These are phyloP conservation scores for Falciphora oryzae DNA, from an alignment of 2,329 filamentous ascomycete genomes.

Conservation along the genomic window DNA sequence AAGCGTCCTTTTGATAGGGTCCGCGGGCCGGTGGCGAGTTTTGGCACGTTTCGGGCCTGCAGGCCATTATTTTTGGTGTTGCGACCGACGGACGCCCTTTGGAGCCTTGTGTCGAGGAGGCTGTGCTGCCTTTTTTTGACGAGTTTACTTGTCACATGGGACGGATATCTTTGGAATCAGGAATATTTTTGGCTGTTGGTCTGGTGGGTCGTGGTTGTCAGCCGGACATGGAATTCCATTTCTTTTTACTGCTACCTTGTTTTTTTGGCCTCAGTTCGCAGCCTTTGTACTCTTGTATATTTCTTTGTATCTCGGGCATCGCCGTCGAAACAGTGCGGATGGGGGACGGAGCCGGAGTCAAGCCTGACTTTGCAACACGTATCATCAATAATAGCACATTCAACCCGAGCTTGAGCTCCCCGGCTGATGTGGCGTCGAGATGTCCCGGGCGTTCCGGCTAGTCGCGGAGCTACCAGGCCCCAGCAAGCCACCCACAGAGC, in stretches of 20 bases:
- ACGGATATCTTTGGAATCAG: not conserved
- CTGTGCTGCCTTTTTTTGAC: not conserved
- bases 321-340: not conserved
- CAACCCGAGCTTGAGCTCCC: too few species aligned
- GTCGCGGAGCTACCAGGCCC: too few species aligned
- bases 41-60: not conserved
- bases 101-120: not conserved
- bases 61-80: not conserved
- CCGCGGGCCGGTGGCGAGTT: not conserved
- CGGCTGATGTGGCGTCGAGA: not conserved
- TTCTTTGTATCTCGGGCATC: not conserved
- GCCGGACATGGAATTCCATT: not conserved
- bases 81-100: not conserved
- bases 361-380: not conserved
- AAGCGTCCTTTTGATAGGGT: not conserved
- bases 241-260: not conserved
- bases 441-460: not conserved
- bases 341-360: too few species aligned
- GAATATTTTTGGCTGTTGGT: not conserved
- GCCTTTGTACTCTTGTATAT: not conserved
- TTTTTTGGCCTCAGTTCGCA: not conserved
- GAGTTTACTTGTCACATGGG: not conserved
- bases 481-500: too few species aligned
- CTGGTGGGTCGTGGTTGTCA: not conserved
- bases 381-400: not conserved